Percentiles rank a stretch among this genome's conserved stretches.
Evolutionary conservation across 352 stramenopile genomes (phyloP).

Genomic region (Phytopythium vexans): DNA sequence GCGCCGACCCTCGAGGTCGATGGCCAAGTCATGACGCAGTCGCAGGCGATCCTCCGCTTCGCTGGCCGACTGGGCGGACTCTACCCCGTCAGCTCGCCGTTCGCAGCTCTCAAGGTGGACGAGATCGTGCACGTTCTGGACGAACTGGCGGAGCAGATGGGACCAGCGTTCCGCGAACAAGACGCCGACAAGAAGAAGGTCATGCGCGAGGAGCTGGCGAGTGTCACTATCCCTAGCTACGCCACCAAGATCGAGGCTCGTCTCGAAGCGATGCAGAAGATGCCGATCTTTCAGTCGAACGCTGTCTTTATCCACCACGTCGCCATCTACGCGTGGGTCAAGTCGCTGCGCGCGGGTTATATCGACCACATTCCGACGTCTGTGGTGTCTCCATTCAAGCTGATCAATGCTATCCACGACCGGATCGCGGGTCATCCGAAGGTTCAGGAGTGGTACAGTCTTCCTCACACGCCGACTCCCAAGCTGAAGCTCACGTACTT

Average conservation of each 20-base stretch:
- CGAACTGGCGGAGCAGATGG: constrained; percentile 31
- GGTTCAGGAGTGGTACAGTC: constrained; percentile 29
- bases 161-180: constrained; percentile 19
- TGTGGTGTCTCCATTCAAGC: constrained; percentile 22
- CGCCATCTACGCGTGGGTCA: constrained; percentile 23
- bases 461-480: constrained; percentile 6
- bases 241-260: constrained; percentile 23
- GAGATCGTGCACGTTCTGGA: constrained; percentile 40
- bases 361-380: constrained; percentile 37
- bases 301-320: constrained; percentile 33
- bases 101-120: constrained; percentile 46
- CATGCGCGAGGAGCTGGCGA: constrained; percentile 25
- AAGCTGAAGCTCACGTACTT: constrained; percentile 61
- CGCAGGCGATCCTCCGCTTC: constrained; percentile 62
- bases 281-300: constrained; percentile 29
- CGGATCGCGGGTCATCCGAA: constrained; percentile 24
- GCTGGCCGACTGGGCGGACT: constrained; percentile 53
- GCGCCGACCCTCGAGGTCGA: constrained; percentile 53
- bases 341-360: constrained; percentile 18
- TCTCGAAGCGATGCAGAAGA: constrained; percentile 24
- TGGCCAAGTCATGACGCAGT: constrained; percentile 50
- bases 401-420: constrained; percentile 21
- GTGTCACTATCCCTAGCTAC: constrained; percentile 22
- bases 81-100: constrained; percentile 36
- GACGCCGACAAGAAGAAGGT: constrained; percentile 36